Base-by-base conservation (phyloP, 306 rosid species). In the Acacia confusa region DNA sequence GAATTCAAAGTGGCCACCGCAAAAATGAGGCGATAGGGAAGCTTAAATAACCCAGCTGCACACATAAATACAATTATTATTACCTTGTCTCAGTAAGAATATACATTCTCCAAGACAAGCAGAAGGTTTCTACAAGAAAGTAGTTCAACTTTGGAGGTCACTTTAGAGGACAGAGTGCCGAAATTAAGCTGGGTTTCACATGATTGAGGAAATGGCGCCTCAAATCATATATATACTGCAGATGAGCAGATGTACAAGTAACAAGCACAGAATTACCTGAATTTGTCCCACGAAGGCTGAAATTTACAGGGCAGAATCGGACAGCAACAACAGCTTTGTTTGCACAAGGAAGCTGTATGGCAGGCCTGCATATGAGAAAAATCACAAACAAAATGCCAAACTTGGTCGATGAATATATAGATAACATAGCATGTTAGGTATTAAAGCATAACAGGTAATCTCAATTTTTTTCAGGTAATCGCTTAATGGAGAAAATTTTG, bases 1-100 rank as follows among this genome's bases (percentile, higher is more conserved):
- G 98, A 95, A 86, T 92, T 93, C 89, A 95, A 85, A 80, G 99
- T 95, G 77, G 90, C 97, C 75, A 93, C 88, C 1, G 94, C 98
- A 87, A 93, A 95, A 83, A 95, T 73, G 68, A 93, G 72, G 69
- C 99, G 98, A 84, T 95, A 89, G 44, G 96, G 98, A 77, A 95
- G 97, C 84, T 89, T 95, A 80, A 95, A 95, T 22, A 87, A 83
- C 34, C 90, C 88, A 64, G 70, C 97, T 95, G 92, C 94, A 81
- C 60, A 68, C 65, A 70, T 75, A 64, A 90, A 78, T 65, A 74
- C 76, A 78, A 77, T 28, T 19, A 80, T 73, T 45, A 72, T 71
- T 43, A 36, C 40, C 40, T 79, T 24, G 72, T 76, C 45, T 71
- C 78, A 3, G 28, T 32, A 55, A 4, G 43, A 68, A 60, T 72